Percentiles rank a stretch among this genome's conserved stretches.
Evolutionary conservation across 176 grass and related monocot species (phyloP).

Genomic region (Puccinellia tenuiflora): DNA sequence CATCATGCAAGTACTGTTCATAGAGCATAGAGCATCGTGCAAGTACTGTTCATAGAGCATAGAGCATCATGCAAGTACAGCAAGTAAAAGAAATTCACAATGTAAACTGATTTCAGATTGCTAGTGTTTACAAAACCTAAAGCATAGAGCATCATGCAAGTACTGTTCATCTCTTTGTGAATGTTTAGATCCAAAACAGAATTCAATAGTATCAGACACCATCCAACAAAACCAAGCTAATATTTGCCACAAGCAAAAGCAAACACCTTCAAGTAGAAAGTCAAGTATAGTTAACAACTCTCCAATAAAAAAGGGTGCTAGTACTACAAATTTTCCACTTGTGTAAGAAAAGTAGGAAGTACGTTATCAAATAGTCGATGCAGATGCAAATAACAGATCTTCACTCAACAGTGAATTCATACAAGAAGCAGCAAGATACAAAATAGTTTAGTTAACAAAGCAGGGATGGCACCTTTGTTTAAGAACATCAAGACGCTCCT

Average conservation of each 20-base stretch:
- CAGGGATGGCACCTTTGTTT: constrained; percentile 49
- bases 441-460: neutral
- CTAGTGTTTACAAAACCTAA: neutral
- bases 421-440: neutral
- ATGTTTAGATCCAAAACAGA: neutral
- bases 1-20: too few relatives aligned
- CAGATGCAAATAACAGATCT: neutral
- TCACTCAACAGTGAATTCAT: neutral
- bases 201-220: neutral
- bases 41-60: too few relatives aligned
- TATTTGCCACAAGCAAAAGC: neutral
- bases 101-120: neutral
- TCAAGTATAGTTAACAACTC: neutral
- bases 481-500: constrained; percentile 77
- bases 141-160: neutral
- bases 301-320: neutral
- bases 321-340: neutral
- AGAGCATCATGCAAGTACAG: too few relatives aligned
- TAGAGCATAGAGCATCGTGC: too few relatives aligned
- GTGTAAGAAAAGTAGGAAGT: neutral
- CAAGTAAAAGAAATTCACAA: too few relatives aligned
- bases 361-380: neutral
- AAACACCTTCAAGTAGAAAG: neutral
- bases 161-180: neutral
- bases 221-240: neutral